These are phyloP conservation scores for Sanghuangporus baumii DNA, from an alignment of 1,284 basidiomycete genomes.

Conservation along the genomic window DNA sequence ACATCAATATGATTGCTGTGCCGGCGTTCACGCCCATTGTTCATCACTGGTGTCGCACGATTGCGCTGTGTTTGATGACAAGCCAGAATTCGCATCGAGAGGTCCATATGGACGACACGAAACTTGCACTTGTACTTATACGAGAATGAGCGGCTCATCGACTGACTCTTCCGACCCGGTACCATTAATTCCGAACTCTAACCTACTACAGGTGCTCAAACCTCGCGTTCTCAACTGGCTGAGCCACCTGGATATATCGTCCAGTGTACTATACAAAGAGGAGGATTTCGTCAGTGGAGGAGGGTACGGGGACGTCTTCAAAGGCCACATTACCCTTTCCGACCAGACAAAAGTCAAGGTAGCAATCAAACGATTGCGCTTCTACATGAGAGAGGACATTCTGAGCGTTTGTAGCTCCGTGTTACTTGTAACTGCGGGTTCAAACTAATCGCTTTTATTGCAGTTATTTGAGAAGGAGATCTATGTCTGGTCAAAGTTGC, in stretches of 20 bases:
- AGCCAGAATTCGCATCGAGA: no score
- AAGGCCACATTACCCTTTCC: not conserved
- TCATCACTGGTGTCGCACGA: no score
- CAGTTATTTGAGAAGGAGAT: not conserved
- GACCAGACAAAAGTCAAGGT: not conserved
- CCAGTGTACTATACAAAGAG: not conserved
- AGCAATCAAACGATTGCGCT: constrained; percentile 1
- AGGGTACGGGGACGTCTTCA: not conserved
- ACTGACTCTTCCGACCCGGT: not conserved
- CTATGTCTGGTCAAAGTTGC: constrained; percentile 10
- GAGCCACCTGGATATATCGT: not conserved
- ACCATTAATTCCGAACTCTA: not conserved
- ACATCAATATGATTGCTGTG: no score
- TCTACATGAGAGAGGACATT: constrained; percentile 1
- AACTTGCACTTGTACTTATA: no score
- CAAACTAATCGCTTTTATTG: not conserved
- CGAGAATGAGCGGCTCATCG: no score
- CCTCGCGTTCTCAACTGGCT: not conserved
- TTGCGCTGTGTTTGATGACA: no score
- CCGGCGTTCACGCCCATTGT: no score
- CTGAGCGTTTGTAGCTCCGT: not conserved
- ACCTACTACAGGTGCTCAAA: not conserved
- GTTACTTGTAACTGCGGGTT: not conserved
- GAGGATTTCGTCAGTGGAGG: not conserved
- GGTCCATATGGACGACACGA: no score